Percentiles rank a stretch among this genome's conserved stretches.
phyloP scores from a whole-genome alignment of 345 rosid species.

The Melastoma malabathricum region DNA sequence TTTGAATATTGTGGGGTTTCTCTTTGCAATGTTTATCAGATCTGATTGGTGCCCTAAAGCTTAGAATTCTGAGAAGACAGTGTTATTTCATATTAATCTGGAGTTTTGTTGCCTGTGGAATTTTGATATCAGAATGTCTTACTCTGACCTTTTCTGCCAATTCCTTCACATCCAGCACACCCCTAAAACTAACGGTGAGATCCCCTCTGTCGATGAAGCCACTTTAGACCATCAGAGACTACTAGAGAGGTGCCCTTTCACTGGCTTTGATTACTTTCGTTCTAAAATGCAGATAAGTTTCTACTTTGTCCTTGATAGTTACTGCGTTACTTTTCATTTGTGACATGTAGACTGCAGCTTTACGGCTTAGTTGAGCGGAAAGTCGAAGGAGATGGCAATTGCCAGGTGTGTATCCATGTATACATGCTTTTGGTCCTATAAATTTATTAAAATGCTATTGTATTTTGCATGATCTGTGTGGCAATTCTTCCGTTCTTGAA shows the following conservation, averaged over 20 bases:
- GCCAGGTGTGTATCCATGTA: conserved; percentile 31
- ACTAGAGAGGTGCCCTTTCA: conserved; percentile 31
- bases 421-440: too few species aligned
- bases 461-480: neutral
- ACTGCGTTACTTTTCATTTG: too few species aligned
- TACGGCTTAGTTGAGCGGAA: conserved; percentile 54
- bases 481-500: too few species aligned
- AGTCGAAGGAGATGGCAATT: conserved; percentile 61
- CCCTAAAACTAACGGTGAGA: conserved; percentile 52
- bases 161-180: conserved; percentile 23
- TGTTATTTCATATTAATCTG: too few species aligned
- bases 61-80: too few species aligned
- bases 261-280: neutral
- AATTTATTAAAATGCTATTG: too few species aligned
- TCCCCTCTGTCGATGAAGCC: conserved; percentile 49
- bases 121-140: too few species aligned
- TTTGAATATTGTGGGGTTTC: too few species aligned
- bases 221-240: conserved; percentile 57
- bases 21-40: too few species aligned
- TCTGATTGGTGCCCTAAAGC: too few species aligned
- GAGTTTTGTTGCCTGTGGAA: too few species aligned
- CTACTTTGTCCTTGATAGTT: neutral
- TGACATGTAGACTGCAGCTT: conserved; percentile 32
- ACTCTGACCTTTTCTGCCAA: too few species aligned
- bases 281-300: neutral